Conservation (phyloP, 2,329 filamentous ascomycete species). For the Cercospora janseana region DNA sequence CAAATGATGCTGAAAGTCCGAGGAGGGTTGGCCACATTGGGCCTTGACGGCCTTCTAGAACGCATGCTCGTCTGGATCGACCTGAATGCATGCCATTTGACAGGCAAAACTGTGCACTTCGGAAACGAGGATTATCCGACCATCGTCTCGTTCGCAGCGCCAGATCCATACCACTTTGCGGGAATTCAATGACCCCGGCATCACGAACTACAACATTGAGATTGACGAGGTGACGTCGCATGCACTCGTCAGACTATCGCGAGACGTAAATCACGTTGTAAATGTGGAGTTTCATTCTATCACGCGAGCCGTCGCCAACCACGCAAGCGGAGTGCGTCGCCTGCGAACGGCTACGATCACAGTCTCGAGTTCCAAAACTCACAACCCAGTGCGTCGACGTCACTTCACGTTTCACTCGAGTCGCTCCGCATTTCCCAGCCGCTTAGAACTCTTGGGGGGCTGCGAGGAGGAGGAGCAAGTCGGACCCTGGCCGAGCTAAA, state of each 20-base stretch:
- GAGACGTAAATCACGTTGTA: neutral
- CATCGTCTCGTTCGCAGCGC: constrained; percentile 25
- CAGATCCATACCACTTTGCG: constrained; percentile 29
- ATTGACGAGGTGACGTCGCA: neutral
- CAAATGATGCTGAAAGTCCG: constrained; percentile 43
- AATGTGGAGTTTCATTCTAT: neutral
- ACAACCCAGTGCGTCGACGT: neutral
- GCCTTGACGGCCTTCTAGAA: constrained; percentile 36
- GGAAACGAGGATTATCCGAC: constrained; percentile 25
- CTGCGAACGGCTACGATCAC: neutral
- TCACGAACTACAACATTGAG: neutral
- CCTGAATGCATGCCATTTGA: constrained; percentile 27
- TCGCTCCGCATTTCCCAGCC: constrained; percentile 6
- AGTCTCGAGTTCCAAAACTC: constrained; percentile 4
- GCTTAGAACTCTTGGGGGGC: neutral
- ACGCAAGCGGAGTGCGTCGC: neutral
- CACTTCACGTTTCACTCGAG: constrained; percentile 13
- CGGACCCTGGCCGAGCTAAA: constrained; percentile 4
- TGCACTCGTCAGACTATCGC: neutral
- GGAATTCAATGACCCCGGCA: constrained; percentile 18
- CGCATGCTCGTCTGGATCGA: constrained; percentile 40
- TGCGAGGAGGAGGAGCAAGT: neutral
- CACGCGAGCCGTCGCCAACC: neutral
- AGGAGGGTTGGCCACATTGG: constrained; percentile 43
- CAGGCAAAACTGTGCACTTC: constrained; percentile 20